Percentiles rank a stretch among this genome's conserved stretches.
Conservation (phyloP, 257 asterid species). For the Ajuga chamaepitys region DNA sequence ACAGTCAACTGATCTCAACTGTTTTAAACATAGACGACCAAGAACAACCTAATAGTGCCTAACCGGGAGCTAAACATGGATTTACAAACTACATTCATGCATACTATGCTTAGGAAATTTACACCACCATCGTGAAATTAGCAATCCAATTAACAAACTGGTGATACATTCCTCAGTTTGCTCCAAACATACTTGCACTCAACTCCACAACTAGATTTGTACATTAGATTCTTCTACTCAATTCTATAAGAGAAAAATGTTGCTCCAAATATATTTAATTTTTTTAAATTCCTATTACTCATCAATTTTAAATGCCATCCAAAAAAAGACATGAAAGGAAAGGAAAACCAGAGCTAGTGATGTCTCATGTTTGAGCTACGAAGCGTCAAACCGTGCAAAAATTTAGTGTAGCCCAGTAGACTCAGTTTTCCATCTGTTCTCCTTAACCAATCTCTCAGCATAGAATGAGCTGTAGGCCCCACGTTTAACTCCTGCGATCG, state of each 20-base stretch:
- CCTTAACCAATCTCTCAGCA: constrained; percentile 75
- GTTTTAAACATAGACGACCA: too few relatives aligned
- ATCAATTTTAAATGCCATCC: too few relatives aligned
- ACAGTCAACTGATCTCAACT: too few relatives aligned
- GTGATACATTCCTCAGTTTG: too few relatives aligned
- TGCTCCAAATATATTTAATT: not conserved
- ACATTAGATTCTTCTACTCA: constrained; percentile 9
- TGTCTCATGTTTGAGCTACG: constrained; percentile 72
- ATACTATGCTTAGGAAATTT: too few relatives aligned
- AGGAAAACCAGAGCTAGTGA: constrained; percentile 19
- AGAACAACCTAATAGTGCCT: too few relatives aligned
- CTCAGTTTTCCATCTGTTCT: constrained; percentile 59
- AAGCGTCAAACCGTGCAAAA: constrained; percentile 86
- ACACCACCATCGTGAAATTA: too few relatives aligned
- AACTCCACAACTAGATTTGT: constrained; percentile 13
- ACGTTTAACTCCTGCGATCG: constrained; percentile 70
- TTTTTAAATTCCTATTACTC: not conserved
- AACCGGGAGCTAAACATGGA: too few relatives aligned
- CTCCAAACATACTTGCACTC: not conserved
- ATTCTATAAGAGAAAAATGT: not conserved
- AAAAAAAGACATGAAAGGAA: not conserved
- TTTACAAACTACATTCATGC: too few relatives aligned
- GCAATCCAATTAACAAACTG: too few relatives aligned
- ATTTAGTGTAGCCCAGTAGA: constrained; percentile 75
- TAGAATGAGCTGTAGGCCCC: constrained; percentile 62